Evolutionary conservation across 2,329 filamentous ascomycete species (phyloP), one percentile per base, ranked within the genome.

Genomic region (Aspergillus eucalypticola): DNA sequence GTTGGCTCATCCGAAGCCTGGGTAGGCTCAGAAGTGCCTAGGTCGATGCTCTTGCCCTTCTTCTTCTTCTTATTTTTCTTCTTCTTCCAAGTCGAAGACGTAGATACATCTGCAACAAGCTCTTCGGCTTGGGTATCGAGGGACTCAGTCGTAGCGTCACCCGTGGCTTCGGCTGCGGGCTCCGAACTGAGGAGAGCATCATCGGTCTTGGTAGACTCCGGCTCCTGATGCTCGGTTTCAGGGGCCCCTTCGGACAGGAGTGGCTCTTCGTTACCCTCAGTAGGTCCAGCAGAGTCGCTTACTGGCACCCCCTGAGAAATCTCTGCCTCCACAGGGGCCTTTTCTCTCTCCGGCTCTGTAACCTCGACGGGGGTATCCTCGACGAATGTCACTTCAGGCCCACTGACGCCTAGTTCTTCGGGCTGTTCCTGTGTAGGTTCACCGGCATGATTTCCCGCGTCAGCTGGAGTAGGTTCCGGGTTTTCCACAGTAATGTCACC

Each of bases 1-100:
- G 27, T 25, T 4, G 27, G 35, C 10, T 51, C 42, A 23, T 59
- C 48, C 23, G 35, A 54, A 15, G 42, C 19, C 54, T 56, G n/a
- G 11, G 57, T 48, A 38, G 59, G 38, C 8, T 71, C 69, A 8
- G 64, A 55, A 54, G 56, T 56, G 50, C 56, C 41, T 39, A 61
- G n/a, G 29, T 67, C 61, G 32, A 59, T 48, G 49, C 50, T 65
- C 56, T 67, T 66, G 49, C 58, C 65, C 65, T 66, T 74, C 65
- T 74, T 72, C 61, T 73, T 74, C 60, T 75, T 75, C 60, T 75
- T 77, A 60, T 73, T 73, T 61, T 73, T 76, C 54, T 73, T 67
- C 63, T 72, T 72, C 57, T 70, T 70, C 1, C 66, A 66, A 3
- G 60, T 64, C 3, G 58, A 50, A n/a, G 62, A 59, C 3, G 44